A percentile compares a stretch with the other conserved stretches of the same genome.
phyloP scores from a whole-genome alignment of 352 stramenopile species.

The Halophytophthora polymorphica region DNA sequence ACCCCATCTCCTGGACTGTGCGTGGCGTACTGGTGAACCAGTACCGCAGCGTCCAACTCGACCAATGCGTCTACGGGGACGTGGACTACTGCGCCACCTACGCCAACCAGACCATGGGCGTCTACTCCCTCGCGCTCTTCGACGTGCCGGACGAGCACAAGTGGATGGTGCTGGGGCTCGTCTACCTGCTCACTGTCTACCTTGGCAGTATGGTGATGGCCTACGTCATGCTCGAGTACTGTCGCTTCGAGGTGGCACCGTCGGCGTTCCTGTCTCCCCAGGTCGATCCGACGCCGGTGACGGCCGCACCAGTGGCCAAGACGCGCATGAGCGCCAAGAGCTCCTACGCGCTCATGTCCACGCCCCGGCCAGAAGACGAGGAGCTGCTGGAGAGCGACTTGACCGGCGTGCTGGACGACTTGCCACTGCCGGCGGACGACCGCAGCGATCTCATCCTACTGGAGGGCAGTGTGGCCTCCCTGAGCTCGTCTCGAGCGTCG shows the following conservation, averaged over 20 bases:
- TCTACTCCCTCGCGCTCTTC: slow-evolving; percentile 35
- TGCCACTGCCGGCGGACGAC: background rate
- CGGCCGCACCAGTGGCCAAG: slow-evolving; percentile 5
- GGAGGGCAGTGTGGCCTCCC: slow-evolving; percentile 5
- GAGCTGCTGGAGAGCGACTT: slow-evolving; percentile 27
- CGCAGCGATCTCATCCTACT: slow-evolving; percentile 11
- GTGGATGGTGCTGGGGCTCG: slow-evolving; percentile 35
- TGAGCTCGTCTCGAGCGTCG: slow-evolving; percentile 20
- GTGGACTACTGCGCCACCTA: slow-evolving; percentile 43
- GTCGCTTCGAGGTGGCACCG: slow-evolving; percentile 18
- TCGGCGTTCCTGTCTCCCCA: slow-evolving; percentile 4
- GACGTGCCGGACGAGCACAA: slow-evolving; percentile 34
- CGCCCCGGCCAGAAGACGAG: slow-evolving; percentile 21
- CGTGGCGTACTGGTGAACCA: slow-evolving; percentile 44
- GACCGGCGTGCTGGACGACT: slow-evolving; percentile 3
- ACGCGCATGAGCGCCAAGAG: slow-evolving; percentile 22
- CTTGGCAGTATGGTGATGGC: slow-evolving; percentile 29
- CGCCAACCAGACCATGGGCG: slow-evolving; percentile 26
- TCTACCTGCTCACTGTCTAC: slow-evolving; percentile 27
- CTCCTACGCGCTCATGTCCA: slow-evolving; percentile 36
- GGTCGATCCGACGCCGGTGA: slow-evolving; percentile 6
- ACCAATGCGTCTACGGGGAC: slow-evolving; percentile 31
- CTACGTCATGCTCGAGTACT: slow-evolving; percentile 38
- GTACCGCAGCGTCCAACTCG: slow-evolving; percentile 30
- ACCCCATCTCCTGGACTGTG: slow-evolving; percentile 46